Percentiles rank a stretch among this genome's conserved stretches.
Evolutionary conservation across 345 rosid species (phyloP).

Genomic region (Citrus unshiu): DNA sequence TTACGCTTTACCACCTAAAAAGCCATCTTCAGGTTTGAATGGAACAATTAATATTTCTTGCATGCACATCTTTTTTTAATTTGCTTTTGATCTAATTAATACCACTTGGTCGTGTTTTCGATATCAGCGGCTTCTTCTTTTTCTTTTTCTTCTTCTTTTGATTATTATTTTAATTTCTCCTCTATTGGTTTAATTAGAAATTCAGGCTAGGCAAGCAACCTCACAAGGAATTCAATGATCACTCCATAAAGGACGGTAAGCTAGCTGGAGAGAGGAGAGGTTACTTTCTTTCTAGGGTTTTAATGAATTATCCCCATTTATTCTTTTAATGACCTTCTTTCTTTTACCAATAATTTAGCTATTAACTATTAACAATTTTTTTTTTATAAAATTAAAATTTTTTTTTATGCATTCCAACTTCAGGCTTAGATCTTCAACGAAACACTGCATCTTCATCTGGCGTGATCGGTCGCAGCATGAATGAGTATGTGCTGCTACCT

Average conservation of each 20-base stretch:
- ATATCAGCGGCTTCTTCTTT: conserved; percentile 9
- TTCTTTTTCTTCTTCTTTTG: conserved; percentile 14
- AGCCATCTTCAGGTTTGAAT: conserved; percentile 98
- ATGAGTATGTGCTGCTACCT: conserved; percentile 56
- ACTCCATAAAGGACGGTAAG: conserved; percentile 85
- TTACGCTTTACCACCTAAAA: conserved; percentile 99
- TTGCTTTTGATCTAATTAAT: no score
- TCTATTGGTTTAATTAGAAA: conserved; percentile 38
- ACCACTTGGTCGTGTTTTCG: conserved; percentile 14
- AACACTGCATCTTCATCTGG: conserved; percentile 84
- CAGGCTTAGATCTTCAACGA: conserved; percentile 84
- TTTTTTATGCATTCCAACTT: conserved; percentile 31
- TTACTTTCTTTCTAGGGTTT: conserved; percentile 40
- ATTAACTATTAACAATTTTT: neutral
- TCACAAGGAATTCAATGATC: conserved; percentile 97
- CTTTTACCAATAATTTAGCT: neutral
- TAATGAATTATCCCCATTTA: neutral
- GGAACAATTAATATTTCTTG: conserved; percentile 14
- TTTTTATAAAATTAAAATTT: neutral
- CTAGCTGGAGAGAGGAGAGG: conserved; percentile 19
- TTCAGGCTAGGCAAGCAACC: conserved; percentile 99
- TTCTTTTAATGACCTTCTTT: neutral
- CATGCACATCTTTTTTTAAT: neutral
- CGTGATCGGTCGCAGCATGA: conserved; percentile 88
- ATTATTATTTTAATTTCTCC: conserved; percentile 11